Conservation (phyloP, 2,329 filamentous ascomycete species). For the Fusarium bulbicola region DNA sequence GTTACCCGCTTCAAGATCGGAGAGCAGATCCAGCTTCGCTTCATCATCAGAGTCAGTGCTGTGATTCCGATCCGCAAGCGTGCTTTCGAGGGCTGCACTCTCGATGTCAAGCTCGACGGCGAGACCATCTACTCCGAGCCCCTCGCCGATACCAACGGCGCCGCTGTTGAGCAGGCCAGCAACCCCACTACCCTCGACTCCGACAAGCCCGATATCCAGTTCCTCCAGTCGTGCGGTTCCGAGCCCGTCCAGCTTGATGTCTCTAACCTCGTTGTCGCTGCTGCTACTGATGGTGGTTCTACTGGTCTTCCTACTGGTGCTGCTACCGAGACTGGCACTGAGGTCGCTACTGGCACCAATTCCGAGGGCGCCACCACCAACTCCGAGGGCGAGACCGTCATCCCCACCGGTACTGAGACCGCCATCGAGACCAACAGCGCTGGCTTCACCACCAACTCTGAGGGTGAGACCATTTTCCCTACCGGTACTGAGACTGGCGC, state of each 20-base stretch:
- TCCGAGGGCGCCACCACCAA: neutral
- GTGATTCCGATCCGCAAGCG: constrained; percentile 3
- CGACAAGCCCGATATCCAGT: neutral
- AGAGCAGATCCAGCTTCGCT: neutral
- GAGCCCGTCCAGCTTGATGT: neutral
- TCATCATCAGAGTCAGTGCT: neutral
- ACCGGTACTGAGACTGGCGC: neutral
- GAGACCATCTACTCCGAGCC: neutral
- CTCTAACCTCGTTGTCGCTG: constrained; percentile 9
- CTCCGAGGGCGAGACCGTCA: constrained; percentile 5
- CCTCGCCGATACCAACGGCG: neutral
- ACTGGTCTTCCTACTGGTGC: neutral
- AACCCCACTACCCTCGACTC: rapidly evolving
- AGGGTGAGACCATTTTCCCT: constrained; percentile 34
- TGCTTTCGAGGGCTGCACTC: neutral
- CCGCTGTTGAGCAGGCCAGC: neutral
- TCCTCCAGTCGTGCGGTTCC: constrained; percentile 16
- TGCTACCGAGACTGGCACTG: neutral
- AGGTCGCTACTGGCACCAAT: neutral
- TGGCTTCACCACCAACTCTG: neutral
- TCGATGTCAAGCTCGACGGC: constrained; percentile 2
- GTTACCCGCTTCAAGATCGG: no score
- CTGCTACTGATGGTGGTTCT: neutral
- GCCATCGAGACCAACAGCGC: constrained; percentile 24
- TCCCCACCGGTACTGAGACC: neutral